Conservation (phyloP, 176 grass and related monocot genomes). For the Luzula sylvatica region DNA sequence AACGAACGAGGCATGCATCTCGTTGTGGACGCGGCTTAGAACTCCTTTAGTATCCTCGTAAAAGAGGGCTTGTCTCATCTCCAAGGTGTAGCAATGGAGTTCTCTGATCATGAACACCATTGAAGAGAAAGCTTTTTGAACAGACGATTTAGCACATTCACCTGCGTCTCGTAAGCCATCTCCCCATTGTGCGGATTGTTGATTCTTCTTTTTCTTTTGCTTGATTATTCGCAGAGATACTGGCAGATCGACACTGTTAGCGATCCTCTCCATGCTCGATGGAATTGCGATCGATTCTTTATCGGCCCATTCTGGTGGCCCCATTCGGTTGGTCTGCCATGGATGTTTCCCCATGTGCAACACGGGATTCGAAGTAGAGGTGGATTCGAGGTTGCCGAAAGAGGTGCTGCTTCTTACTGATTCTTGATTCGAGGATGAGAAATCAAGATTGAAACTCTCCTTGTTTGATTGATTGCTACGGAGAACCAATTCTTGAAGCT, state of each 20-base stretch:
- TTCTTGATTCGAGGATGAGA: background rate
- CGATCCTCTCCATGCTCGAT: slow-evolving; percentile 52
- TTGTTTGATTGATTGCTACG: slow-evolving; percentile 21
- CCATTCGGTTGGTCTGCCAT: slow-evolving; percentile 7
- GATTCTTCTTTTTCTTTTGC: slow-evolving; percentile 50
- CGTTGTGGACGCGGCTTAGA: slow-evolving; percentile 43
- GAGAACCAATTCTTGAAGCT: slow-evolving; percentile 49
- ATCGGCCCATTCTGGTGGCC: slow-evolving; percentile 15
- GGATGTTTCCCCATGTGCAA: background rate
- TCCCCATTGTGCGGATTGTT: slow-evolving; percentile 23
- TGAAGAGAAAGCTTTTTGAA: slow-evolving; percentile 76
- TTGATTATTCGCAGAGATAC: slow-evolving; percentile 82
- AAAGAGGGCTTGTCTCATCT: slow-evolving; percentile 48
- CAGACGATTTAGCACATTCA: slow-evolving; percentile 41
- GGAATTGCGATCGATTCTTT: slow-evolving; percentile 7
- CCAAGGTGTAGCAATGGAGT: slow-evolving; percentile 78
- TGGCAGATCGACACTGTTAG: slow-evolving; percentile 51
- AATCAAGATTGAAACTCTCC: background rate
- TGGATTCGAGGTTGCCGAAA: background rate
- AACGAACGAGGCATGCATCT: slow-evolving; percentile 94
- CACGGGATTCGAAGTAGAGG: background rate
- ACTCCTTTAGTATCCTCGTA: slow-evolving; percentile 63
- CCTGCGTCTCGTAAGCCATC: slow-evolving; percentile 32
- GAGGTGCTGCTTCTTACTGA: background rate
- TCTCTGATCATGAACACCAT: slow-evolving; percentile 97